These are phyloP conservation scores for Fusarium miscanthi DNA, from an alignment of 2,329 filamentous ascomycete species.

Conservation along the genomic window DNA sequence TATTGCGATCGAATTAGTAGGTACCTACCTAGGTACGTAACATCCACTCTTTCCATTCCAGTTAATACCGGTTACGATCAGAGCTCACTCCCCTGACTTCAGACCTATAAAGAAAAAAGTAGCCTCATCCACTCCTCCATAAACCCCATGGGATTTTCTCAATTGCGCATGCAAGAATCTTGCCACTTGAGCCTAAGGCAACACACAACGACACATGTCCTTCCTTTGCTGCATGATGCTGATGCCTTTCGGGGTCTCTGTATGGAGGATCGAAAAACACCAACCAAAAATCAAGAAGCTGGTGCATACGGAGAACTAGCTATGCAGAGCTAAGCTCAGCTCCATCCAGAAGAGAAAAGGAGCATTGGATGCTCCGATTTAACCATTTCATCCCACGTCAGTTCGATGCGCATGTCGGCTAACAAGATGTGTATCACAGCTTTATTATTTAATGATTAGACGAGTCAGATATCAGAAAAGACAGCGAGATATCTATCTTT, in stretches of 20 bases:
- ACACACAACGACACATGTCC: slow-evolving; percentile 17
- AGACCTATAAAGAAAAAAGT: background rate
- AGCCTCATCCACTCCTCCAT: slow-evolving; percentile 4
- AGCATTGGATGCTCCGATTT: slow-evolving; percentile 1
- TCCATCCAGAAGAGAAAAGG: background rate
- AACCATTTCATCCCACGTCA: slow-evolving; percentile 20
- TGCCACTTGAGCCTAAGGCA: slow-evolving; percentile 23
- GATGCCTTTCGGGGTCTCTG: slow-evolving; percentile 16
- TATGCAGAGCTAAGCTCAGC: slow-evolving; percentile 12
- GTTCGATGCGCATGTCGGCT: slow-evolving; percentile 20
- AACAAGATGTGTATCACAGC: slow-evolving; percentile 16
- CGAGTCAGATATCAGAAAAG: slow-evolving; percentile 7
- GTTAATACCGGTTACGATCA: background rate
- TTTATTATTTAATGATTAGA: slow-evolving; percentile 2
- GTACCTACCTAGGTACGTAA: slow-evolving; percentile 5
- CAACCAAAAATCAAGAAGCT: slow-evolving; percentile 12
- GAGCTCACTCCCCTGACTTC: background rate
- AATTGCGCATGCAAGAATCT: slow-evolving; percentile 10
- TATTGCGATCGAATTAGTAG: slow-evolving; percentile 1
- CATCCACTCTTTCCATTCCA: slow-evolving; percentile 4
- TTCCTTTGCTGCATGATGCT: slow-evolving; percentile 4
- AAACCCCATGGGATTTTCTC: slow-evolving; percentile 23
- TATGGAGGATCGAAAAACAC: slow-evolving; percentile 16
- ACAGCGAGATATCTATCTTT: background rate
- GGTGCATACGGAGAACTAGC: background rate